Base-by-base conservation (phyloP, 1,284 basidiomycete genomes). In the Rhizopogon parksii region DNA sequence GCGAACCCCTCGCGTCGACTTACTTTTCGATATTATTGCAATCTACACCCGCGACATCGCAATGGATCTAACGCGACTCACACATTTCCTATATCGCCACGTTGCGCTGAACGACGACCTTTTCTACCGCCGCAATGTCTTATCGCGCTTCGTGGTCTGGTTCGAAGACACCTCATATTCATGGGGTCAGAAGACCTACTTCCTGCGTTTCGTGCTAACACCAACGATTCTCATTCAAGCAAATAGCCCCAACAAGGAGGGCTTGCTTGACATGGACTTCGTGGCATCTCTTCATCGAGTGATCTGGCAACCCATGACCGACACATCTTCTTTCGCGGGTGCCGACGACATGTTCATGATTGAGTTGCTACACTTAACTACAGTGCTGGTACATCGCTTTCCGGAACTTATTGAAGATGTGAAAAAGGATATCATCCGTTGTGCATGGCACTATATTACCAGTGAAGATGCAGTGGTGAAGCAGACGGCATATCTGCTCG, bases 371-470 rank as follows among this genome's bases (percentile, higher is more conserved):
- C 88, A 96, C 61, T 75, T 99, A 66, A 95, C 94, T 1, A 95
- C 90, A 0, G 76, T 94, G 40, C 78, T 99, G 53, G 86, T 99
- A 9, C 88, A 95, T 59, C 79, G 89, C 61, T 94, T 91, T 59
- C 79, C 85, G 1, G 74, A 83, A 25, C 71, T 91, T 27, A 77
- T 97, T 40, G 83, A 83, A 52, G 86, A 92, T 47, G 82, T 82
- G 37, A 85, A 91, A 68, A 97, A 95, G 68, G 93, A 96, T 59
- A 87, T 98, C 55, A 95, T 99, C 76, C 94, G 91, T 67, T 91
- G 91, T 52, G 91, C 93, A 11, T 98, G 94, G 94, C 80, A 88
- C 62, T 91, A 88, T 60, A 88, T 96, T 59, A 82, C 78, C 25
- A 82, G 78, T 50, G 91, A 95, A 40, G 95, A 97, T 64, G 81